Percentiles rank a stretch among this genome's conserved stretches.
Evolutionary conservation across 768 basidiomycete species (phyloP).

Genomic region (Pluteus cervinus): DNA sequence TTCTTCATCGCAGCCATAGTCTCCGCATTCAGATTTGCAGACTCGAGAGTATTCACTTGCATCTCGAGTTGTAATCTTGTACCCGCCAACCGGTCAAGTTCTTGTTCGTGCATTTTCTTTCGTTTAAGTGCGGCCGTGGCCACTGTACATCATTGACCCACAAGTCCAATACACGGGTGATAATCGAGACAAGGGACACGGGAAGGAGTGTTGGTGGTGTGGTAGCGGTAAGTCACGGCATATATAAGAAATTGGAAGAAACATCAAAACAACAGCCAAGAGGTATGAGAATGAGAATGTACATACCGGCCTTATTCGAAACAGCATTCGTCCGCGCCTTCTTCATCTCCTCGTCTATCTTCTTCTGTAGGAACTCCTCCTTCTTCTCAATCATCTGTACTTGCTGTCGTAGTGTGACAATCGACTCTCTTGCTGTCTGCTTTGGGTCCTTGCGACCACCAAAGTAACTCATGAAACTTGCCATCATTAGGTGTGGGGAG

Average conservation of each 20-base stretch:
- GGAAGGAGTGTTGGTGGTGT: too few species aligned
- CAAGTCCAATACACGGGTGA: too few species aligned
- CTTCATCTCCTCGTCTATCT: slow-evolving; percentile 90
- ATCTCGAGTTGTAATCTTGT: slow-evolving; percentile 89
- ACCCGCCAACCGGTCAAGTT: slow-evolving; percentile 81
- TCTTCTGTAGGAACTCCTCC: slow-evolving; percentile 93
- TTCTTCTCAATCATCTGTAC: slow-evolving; percentile 99
- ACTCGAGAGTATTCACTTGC: slow-evolving; percentile 95
- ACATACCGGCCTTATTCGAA: slow-evolving; percentile 86
- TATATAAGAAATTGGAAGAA: too few species aligned
- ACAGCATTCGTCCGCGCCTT: slow-evolving; percentile 93
- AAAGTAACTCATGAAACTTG: slow-evolving; percentile 84
- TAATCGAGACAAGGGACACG: too few species aligned
- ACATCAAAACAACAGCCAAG: slow-evolving; percentile 6
- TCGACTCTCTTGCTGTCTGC: slow-evolving; percentile 85
- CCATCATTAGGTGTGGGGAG: slow-evolving; percentile 45
- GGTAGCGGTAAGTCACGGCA: too few species aligned
- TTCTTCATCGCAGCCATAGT: slow-evolving; percentile 98
- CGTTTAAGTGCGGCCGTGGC: slow-evolving; percentile 87
- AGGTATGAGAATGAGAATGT: slow-evolving; percentile 3
- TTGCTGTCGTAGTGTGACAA: slow-evolving; percentile 88
- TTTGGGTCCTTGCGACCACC: slow-evolving; percentile 78
- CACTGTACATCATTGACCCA: too few species aligned
- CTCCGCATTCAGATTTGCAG: slow-evolving; percentile 96
- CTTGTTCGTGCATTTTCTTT: slow-evolving; percentile 86